Base-by-base conservation (phyloP, 1,284 basidiomycete species). In the Psilocybe mexicana region DNA sequence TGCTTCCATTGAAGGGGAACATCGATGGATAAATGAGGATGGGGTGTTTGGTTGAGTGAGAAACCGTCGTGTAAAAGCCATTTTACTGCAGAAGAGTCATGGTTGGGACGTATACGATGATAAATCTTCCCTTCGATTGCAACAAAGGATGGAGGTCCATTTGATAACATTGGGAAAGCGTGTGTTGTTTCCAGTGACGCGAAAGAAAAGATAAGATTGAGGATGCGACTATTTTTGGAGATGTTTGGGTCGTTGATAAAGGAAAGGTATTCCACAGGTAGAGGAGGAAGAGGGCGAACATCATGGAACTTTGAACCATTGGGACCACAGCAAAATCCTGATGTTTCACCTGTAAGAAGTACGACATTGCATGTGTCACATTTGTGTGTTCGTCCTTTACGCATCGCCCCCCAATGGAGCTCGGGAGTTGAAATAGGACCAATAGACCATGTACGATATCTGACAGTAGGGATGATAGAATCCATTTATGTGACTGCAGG, bases 41-140 rank as follows among this genome's bases (percentile, higher is more conserved):
- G 18, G 18, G 18, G 18, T 18, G 18, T 18, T 23, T 7, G 23
- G 18, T 10, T 25, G 1, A 10, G 11, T 57, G 54, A 1, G 57
- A 68, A 70, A 0, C 67, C 70, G 56, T 75, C 73, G 58, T 73
- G 73, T 0, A 75, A 58, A 6, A 76, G 58, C 74, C 74, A 74
- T 5, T 64, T 65, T 0, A 74, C 60, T 10, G 63, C 66, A 0
- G 70, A 73, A 46, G 65, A 61, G 0, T 54, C 6, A 50, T 70
- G 69, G 2, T 47, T 54, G 0, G 70, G 67, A 8, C 68, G 63
- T 5, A 75, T 58, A 2, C 69, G 63, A 57, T 75, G 74, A 54
- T 75, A 75, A 1, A 73, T 54, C 33, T 66, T 66, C 2, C 73
- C 73, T 54, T 69, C 62, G 14, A 75, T 67, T 3, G 70, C 59